A percentile compares a stretch with the other conserved stretches of the same genome.
phyloP scores from a whole-genome alignment of 2,329 filamentous ascomycete genomes.

The Ophiostoma pallidulum region DNA sequence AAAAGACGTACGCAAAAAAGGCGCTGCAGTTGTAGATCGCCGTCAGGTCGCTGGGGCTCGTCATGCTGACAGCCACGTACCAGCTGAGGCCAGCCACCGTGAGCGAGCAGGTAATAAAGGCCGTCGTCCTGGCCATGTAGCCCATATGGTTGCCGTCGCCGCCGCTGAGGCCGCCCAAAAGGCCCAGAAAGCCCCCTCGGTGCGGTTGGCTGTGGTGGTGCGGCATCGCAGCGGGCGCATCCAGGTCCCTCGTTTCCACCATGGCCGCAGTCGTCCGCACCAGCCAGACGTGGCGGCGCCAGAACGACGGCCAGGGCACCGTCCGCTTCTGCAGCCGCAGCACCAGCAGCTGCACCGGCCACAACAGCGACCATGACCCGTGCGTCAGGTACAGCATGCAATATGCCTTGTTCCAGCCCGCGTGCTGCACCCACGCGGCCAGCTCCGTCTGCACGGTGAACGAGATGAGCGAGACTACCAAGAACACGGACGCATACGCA shows the following conservation, averaged over 20 bases:
- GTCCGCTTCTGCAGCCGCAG: slow-evolving; percentile 70
- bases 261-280: slow-evolving; percentile 57
- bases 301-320: slow-evolving; percentile 75
- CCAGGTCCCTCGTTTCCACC: slow-evolving; percentile 71
- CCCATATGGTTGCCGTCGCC: slow-evolving; percentile 32
- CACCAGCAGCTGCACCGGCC: slow-evolving; percentile 73
- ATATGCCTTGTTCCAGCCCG: slow-evolving; percentile 97
- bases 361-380: slow-evolving; percentile 83
- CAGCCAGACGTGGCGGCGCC: slow-evolving; percentile 52
- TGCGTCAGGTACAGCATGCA: slow-evolving; percentile 99
- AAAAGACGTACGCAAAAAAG: slow-evolving; percentile 97
- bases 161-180: neutral
- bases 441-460: slow-evolving; percentile 96
- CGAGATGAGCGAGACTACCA: slow-evolving; percentile 71
- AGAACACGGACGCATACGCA: slow-evolving; percentile 74
- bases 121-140: slow-evolving; percentile 73
- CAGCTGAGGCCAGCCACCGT: slow-evolving; percentile 88
- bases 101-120: slow-evolving; percentile 72
- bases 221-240: slow-evolving; percentile 26
- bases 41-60: slow-evolving; percentile 84
- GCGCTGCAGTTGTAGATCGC: slow-evolving; percentile 99
- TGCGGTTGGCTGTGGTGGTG: neutral
- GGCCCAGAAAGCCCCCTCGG: neutral
- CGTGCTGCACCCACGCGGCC: slow-evolving; percentile 86
- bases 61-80: slow-evolving; percentile 92